These are phyloP conservation scores for Camillea tinctor DNA, from an alignment of 2,329 filamentous ascomycete genomes.

Conservation along the genomic window DNA sequence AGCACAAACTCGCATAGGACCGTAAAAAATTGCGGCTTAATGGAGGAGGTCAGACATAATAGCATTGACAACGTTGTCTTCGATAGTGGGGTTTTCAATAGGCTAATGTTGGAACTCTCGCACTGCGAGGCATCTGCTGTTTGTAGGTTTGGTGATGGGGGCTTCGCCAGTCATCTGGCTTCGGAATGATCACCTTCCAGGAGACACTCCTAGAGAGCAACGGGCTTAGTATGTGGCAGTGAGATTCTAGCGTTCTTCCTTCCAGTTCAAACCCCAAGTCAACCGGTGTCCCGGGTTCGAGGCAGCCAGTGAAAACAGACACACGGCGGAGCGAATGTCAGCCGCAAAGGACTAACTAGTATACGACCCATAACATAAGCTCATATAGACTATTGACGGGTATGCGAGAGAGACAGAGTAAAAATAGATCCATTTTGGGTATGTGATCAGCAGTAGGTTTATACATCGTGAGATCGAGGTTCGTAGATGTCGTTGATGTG, in stretches of 20 bases:
- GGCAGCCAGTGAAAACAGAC: constrained; percentile 7
- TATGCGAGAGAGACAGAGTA: background rate
- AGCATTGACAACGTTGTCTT: background rate
- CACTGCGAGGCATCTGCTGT: background rate
- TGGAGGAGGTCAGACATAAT: background rate
- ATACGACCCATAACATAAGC: constrained; percentile 5
- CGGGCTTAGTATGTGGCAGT: constrained; percentile 6
- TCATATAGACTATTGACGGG: background rate
- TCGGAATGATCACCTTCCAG: background rate
- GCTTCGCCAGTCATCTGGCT: constrained; percentile 15
- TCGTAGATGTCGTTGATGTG: background rate
- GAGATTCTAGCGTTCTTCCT: background rate
- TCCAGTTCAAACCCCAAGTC: background rate
- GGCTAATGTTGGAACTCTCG: background rate
- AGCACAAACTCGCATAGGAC: background rate
- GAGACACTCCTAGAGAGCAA: constrained; percentile 2
- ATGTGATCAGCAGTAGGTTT: background rate
- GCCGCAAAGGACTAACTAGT: background rate
- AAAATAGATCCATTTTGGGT: constrained; percentile 12
- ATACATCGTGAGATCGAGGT: background rate
- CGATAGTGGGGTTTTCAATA: background rate
- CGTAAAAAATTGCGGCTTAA: background rate
- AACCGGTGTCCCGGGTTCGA: background rate
- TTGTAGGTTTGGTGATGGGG: constrained; percentile 1
- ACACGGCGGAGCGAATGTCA: constrained; percentile 5